Evolutionary conservation across 768 basidiomycete genomes (phyloP).

Genomic region (Auricularia sp.): DNA sequence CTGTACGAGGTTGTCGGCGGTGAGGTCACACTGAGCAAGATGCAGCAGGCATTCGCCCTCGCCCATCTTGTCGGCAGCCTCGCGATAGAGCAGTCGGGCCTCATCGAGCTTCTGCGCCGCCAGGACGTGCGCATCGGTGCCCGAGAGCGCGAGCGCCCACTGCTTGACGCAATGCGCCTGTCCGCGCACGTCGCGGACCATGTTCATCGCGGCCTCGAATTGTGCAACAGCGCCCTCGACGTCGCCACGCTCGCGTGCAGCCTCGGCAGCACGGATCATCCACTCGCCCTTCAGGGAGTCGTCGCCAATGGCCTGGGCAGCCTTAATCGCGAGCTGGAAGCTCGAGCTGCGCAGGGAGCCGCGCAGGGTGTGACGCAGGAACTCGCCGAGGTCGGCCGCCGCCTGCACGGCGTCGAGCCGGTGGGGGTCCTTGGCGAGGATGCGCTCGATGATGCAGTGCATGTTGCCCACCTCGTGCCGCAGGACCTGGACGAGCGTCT

Average conservation of each 20-base stretch:
- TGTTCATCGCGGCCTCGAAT: neutral
- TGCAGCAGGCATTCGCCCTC: neutral
- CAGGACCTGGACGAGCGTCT: neutral
- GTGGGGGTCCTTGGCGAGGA: neutral
- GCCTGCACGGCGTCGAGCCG: neutral
- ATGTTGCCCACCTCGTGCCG: neutral
- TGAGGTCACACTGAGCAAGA: neutral
- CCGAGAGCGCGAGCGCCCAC: neutral
- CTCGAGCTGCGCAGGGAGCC: neutral
- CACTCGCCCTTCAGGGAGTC: neutral
- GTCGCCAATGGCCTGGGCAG: neutral
- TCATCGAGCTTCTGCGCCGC: neutral
- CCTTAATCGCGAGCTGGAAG: neutral
- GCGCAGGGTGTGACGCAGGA: neutral
- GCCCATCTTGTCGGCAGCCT: neutral
- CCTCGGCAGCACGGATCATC: neutral
- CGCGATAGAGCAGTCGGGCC: neutral
- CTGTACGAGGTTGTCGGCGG: neutral
- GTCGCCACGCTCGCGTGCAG: neutral
- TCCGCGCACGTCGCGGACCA: neutral
- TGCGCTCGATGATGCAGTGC: slow-evolving; percentile 1
- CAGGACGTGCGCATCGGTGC: neutral
- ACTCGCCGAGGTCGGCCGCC: neutral
- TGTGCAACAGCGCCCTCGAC: neutral
- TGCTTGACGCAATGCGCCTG: slow-evolving; percentile 2